Base-by-base conservation (phyloP, 441 rosid species). In the Croton laevigatus region DNA sequence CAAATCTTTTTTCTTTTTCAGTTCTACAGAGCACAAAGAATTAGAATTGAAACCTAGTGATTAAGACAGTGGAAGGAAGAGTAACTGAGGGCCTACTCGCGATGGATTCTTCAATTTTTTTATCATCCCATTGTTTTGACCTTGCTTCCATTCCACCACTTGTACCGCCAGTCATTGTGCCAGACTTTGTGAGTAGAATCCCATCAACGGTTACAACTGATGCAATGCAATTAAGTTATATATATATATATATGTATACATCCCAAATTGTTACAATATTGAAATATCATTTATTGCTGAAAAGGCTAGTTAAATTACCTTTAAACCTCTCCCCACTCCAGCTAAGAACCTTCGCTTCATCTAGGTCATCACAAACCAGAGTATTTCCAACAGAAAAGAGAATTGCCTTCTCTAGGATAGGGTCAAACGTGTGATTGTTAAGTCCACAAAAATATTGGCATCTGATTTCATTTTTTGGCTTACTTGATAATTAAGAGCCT, bases 131-230 rank as follows among this genome's bases (percentile, higher is more conserved):
- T 80, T 96, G 88, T 64, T 87, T 96, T 64, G 98, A 96, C 81
- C 89, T 91, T 8, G 97, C 97, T 85, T 96, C 99, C 97, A 96
- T 96, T 77, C 98, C 98, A 74, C 99, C 97, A 78, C 89, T 93
- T 65, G 98, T 91, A 78, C 99, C 99, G 80, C 99, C 99, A 81
- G 98, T 96, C 99, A 96, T 96, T 73, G 98, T 96, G 73, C 99
- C 99, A 74, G 98, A 79, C 87, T 89, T 96, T 49, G 99, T 84
- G 57, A 96, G 98, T 60, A 96, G 77, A 72, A 88, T 89, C 73
- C 99, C 99, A 81, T 96, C 99, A 82, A 89, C 88, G 71, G 97
- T 96, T 67, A 96, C 99, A 88, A 93, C 99, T 95, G 80, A 72
- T 55, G 76, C 71, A 74, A 69, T 27, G 2, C 1, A 27, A 27